Conservation (phyloP, 2,329 filamentous ascomycete genomes). For the Arthroderma sp. region DNA sequence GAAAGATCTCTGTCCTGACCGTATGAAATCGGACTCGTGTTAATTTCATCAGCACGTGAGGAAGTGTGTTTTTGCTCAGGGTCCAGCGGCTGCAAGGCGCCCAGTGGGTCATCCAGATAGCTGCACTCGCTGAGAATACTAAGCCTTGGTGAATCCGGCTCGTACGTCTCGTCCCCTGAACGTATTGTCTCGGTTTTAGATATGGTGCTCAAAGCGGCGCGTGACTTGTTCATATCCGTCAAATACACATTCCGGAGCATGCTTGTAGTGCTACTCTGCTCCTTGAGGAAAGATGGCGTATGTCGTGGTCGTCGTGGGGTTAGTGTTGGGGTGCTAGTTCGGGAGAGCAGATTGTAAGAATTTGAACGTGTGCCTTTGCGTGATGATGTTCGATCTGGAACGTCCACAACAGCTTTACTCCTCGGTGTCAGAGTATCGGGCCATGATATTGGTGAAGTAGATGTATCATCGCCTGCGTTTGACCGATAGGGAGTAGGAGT, state of each 20-base stretch:
- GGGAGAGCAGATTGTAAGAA: slow-evolving; percentile 8
- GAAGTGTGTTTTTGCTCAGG: slow-evolving; percentile 2
- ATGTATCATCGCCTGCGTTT: not conserved
- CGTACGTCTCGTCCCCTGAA: slow-evolving; percentile 21
- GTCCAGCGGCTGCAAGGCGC: slow-evolving; percentile 8
- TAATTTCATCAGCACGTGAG: too few relatives aligned
- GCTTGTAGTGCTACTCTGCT: slow-evolving; percentile 24
- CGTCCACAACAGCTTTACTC: slow-evolving; percentile 17
- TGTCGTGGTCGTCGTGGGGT: slow-evolving; percentile 18
- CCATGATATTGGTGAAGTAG: not conserved
- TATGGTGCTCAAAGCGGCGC: slow-evolving; percentile 16
- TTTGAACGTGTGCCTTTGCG: slow-evolving; percentile 16
- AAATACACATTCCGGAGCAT: slow-evolving; percentile 28
- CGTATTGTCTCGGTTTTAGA: slow-evolving; percentile 25
- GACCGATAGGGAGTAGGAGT: not conserved
- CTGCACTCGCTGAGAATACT: slow-evolving; percentile 34
- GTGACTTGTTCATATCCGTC: slow-evolving; percentile 18
- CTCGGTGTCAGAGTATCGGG: slow-evolving; percentile 18
- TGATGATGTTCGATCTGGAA: slow-evolving; percentile 29
- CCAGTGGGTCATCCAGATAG: slow-evolving; percentile 25
- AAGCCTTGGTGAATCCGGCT: slow-evolving; percentile 28
- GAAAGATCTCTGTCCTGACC: slow-evolving; percentile 5
- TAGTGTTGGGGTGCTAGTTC: slow-evolving; percentile 10
- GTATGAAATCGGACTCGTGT: not conserved
- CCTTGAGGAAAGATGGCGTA: slow-evolving; percentile 27